Base-by-base conservation (phyloP, 257 asterid species). In the Osmanthus fragrans region DNA sequence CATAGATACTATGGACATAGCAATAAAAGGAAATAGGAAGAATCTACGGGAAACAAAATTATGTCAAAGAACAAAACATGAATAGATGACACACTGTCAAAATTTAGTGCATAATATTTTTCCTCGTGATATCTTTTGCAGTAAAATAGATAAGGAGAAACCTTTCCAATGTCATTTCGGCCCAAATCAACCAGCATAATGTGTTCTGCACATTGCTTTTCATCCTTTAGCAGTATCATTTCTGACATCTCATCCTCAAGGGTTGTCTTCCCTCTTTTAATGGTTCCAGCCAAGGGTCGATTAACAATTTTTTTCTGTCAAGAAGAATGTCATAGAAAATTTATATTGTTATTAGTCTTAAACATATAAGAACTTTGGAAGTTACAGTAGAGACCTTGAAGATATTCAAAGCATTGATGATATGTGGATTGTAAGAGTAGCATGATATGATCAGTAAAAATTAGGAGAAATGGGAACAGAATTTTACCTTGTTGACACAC, bases 91-190 rank as follows among this genome's bases (percentile, higher is more conserved):
- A 72, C 54, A 74, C 32, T 80, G 67, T 29, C 42, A 58, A 70
- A 42, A 5, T 23, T 39, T 45, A 45, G 37, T 30, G 15, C 49
- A 25, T 8, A 69, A 47, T 27, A 4, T 5, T 54, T 68, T 72
- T 45, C 16, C 34, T 42, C 11, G 18, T 39, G 74, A 36, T 1
- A 66, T 69, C 21, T 70, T 21, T 69, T 13, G 72, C 74, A 16
- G 72, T 68, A 68, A 75, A 27, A 19, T 23, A 40, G 51, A 47
- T 47, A 11, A 30, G 64, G 51, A 70, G 49, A 73, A 82, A 94
- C 99, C 99, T 92, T 94, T 80, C 97, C 97, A 56, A 92, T 92
- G 72, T 94, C 99, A 51, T 92, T 94, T 80, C 97, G 78, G 70
- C 93, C 96, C 87, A 92, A 85, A 90, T 94, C 96, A 51, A 94